phyloP scores from a whole-genome alignment of 1,284 basidiomycete genomes.

The Boletus semigastroideus region DNA sequence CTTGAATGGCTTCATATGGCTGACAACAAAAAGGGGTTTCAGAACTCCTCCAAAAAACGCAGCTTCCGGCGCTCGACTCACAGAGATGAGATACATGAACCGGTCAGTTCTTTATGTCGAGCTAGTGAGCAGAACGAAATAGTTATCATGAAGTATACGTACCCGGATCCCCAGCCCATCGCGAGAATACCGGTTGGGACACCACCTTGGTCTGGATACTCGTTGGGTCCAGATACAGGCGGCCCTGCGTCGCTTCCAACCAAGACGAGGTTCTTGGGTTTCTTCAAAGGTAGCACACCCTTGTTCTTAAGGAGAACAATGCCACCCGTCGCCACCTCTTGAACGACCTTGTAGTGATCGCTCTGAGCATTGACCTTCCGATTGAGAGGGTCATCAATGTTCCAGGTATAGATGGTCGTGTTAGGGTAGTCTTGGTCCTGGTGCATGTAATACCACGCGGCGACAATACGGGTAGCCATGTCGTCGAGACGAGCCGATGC shows the following conservation, averaged over 20 bases:
- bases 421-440: constrained; percentile 59
- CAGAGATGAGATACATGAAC: constrained; percentile 40
- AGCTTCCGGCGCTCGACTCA: constrained; percentile 17
- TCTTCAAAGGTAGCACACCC: constrained; percentile 53
- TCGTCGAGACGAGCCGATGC: constrained; percentile 54
- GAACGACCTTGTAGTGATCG: constrained; percentile 54
- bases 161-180: constrained; percentile 66
- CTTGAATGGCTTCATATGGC: constrained; percentile 42
- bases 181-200: constrained; percentile 57
- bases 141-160: not conserved
- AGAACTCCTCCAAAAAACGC: not conserved
- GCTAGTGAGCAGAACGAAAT: not conserved
- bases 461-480: constrained; percentile 66
- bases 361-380: constrained; percentile 61
- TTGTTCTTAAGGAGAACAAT: constrained; percentile 79
- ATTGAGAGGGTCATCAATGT: constrained; percentile 46
- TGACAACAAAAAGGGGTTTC: constrained; percentile 4
- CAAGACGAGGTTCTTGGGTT: constrained; percentile 36
- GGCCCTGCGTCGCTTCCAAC: constrained; percentile 59
- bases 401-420: constrained; percentile 52
- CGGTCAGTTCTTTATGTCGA: constrained; percentile 32
- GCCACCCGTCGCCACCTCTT: constrained; percentile 67
- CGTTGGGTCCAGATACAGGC: constrained; percentile 54
- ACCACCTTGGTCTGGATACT: constrained; percentile 47
- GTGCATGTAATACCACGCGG: constrained; percentile 58